Evolutionary conservation across 2,329 filamentous ascomycete species (phyloP).

Genomic region (Talaromyces sp.): DNA sequence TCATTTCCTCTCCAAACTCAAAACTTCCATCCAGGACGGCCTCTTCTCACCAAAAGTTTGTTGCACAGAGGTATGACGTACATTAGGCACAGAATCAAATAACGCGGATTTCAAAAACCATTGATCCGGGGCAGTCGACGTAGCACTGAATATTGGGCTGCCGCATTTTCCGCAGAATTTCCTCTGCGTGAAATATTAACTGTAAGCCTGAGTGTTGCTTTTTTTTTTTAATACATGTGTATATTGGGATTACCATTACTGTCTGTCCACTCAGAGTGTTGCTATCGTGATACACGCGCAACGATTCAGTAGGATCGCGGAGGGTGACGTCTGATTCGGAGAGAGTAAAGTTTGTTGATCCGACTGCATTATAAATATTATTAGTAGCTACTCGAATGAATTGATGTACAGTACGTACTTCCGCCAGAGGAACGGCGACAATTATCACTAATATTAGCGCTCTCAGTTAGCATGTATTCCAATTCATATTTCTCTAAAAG

Average conservation of each 20-base stretch:
- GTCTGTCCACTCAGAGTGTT: not conserved
- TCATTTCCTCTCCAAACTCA: not conserved
- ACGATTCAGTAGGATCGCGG: not conserved
- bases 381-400: not conserved
- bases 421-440: not conserved
- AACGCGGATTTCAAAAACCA: not conserved
- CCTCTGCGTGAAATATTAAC: not conserved
- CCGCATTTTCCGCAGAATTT: not conserved
- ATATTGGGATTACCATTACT: not conserved
- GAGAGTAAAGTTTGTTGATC: not conserved
- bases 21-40: not conserved
- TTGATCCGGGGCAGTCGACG: not conserved
- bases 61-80: not conserved
- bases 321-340: not conserved
- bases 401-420: not conserved
- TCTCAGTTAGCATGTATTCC: not conserved
- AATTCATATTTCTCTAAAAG: not conserved
- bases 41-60: not conserved
- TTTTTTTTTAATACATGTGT: not conserved
- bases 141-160: not conserved
- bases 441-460: not conserved
- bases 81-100: not conserved
- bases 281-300: not conserved
- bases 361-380: not conserved
- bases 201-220: not conserved